Conservation (phyloP, 163 green algal genomes). For the Prototheca stagnorum region DNA sequence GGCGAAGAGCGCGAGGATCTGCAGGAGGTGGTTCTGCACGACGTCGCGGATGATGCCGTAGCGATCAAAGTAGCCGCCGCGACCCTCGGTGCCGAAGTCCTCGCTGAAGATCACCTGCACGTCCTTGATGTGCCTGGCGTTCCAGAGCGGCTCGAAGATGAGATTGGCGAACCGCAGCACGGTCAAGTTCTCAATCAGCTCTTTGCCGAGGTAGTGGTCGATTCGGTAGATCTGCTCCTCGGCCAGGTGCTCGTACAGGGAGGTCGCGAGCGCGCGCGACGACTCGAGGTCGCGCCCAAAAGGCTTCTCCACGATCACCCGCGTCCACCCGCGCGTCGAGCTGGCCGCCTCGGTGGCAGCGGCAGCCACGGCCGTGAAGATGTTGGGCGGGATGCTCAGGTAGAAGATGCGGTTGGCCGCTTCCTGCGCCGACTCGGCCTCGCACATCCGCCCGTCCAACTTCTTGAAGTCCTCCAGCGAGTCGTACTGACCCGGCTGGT, state of each 20-base stretch:
- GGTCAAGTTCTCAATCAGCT: conserved; percentile 92
- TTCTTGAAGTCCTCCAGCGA: conserved; percentile 45
- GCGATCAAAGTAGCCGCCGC: conserved; percentile 96
- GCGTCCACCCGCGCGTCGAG: conserved; percentile 67
- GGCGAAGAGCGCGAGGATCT: conserved; percentile 93
- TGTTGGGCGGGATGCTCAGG: conserved; percentile 88
- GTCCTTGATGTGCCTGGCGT: conserved; percentile 81
- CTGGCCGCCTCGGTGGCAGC: conserved; percentile 50
- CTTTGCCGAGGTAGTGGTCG: conserved; percentile 94
- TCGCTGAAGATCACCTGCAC: conserved; percentile 96
- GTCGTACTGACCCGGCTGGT: conserved; percentile 76
- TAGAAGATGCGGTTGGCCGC: conserved; percentile 85
- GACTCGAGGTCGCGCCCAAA: conserved; percentile 77
- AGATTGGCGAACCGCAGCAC: conserved; percentile 94
- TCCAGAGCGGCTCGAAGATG: conserved; percentile 97
- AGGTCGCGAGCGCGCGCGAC: conserved; percentile 43
- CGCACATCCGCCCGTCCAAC: conserved; percentile 47
- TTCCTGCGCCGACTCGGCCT: conserved; percentile 28
- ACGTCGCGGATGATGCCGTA: conserved; percentile 94
- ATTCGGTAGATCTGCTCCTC: conserved; percentile 97
- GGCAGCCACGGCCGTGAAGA: conserved; percentile 65
- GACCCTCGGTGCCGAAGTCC: conserved; percentile 91
- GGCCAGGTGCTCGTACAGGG: conserved; percentile 53
- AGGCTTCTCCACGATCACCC: conserved; percentile 96
- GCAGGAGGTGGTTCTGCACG: conserved; percentile 98